phyloP scores from a whole-genome alignment of 2,329 filamentous ascomycete species.

The Camillea tinctor region DNA sequence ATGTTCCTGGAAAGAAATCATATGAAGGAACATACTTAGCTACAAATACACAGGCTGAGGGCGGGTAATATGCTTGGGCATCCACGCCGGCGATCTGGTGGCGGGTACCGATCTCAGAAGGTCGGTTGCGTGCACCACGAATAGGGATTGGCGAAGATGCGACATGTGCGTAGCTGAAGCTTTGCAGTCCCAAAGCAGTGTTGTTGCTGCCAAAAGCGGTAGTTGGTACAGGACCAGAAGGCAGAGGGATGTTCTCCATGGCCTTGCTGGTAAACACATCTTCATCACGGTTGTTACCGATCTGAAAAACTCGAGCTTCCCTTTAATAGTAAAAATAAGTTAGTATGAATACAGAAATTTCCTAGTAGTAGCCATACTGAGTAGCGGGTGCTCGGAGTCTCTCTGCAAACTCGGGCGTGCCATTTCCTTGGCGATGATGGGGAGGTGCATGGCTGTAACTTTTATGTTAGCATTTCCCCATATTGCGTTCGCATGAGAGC shows the following conservation, averaged over 20 bases:
- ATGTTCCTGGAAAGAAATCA: background rate
- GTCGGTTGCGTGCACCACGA: background rate
- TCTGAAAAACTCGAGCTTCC: background rate
- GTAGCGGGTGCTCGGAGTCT: background rate
- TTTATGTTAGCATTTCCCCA: background rate
- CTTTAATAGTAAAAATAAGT: background rate
- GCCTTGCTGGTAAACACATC: background rate
- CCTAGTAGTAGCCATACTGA: background rate
- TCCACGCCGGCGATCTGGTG: constrained; percentile 38
- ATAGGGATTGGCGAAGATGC: background rate
- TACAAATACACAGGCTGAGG: constrained; percentile 61
- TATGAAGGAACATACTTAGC: constrained; percentile 55
- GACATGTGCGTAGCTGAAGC: background rate
- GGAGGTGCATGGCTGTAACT: background rate
- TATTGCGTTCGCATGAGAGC: background rate
- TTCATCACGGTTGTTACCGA: background rate
- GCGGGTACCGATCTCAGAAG: constrained; percentile 15
- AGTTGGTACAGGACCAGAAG: background rate
- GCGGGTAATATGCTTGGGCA: constrained; percentile 52
- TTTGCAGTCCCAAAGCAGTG: background rate
- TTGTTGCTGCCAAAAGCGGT: background rate
- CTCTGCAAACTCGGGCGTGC: background rate
- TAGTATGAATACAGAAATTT: background rate
- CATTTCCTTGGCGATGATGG: background rate
- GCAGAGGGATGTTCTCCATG: background rate